Evolutionary conservation across 2,329 filamentous ascomycete genomes (phyloP), one percentile per base, ranked within the genome.

Genomic region (Dactylonectria macrodidyma): DNA sequence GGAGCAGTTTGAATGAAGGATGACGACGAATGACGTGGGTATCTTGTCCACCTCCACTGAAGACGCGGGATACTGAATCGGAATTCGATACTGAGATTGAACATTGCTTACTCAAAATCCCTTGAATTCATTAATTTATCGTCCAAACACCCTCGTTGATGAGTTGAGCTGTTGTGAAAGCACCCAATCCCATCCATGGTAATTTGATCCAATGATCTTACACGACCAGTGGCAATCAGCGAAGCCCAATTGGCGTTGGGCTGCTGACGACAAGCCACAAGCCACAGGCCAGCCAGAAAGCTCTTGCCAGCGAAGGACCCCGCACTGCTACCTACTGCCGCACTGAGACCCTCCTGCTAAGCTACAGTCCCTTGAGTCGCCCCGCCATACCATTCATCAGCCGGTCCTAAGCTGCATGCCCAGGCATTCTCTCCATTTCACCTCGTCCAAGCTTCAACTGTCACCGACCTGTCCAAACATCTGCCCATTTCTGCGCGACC

Each of bases 191-290:
- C 26, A 56, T 57, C 19, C 36, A 52, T 59, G 59, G 47, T 26
- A 54, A 41, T 36, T 55, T 22, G 41, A 60, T 67, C 74, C 74
- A 76, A 76, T 76, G 74, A 76, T 75, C 74, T 76, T 76, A 76
- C 74, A 76, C 70, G 71, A 62, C 54, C 59, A 30, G 52, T 62
- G 19, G 59, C 59, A 66, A 62, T 62, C 59, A 44, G 47, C 64
- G 54, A 57, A 48, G 59, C 64, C 64, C 64, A 62, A 66, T 62
- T 66, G 54, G 64, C 50, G 52, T 62, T 58, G 52, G 50, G 51
- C 57, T 56, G 33, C 33, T 54, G 19, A 16, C 10, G 5, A 5
- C n/a, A 22, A 10, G 33, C 5, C n/a, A 30, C 26, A 30, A 30
- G 26, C 26, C 26, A 30, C 19, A 19, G 19, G 19, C 26, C 26